These are phyloP conservation scores for Streptanthus diversifolius DNA, from an alignment of 345 rosid species.

Conservation along the genomic window DNA sequence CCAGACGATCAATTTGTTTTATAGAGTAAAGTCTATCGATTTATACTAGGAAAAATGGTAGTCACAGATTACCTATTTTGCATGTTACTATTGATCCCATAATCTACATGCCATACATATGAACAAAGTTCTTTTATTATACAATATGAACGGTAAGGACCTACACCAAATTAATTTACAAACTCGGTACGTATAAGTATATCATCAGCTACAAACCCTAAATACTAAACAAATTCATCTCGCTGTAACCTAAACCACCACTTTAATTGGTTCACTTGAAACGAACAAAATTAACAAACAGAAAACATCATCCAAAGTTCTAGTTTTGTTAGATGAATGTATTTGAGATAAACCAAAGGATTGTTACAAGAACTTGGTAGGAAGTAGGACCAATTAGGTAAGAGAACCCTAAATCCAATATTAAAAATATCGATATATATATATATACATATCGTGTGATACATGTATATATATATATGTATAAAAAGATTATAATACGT, in stretches of 20 bases:
- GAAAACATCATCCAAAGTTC: neutral
- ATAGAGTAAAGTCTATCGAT: neutral
- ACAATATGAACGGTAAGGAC: neutral
- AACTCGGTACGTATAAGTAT: neutral
- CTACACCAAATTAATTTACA: neutral
- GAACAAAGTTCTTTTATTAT: neutral
- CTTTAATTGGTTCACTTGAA: neutral
- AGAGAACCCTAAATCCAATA: constrained; percentile 13
- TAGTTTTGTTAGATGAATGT: neutral
- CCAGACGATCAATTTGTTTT: neutral
- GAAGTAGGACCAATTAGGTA: constrained; percentile 20
- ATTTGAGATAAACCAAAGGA: constrained; percentile 8
- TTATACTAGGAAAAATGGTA: neutral
- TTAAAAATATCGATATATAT: neutral
- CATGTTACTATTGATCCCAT: neutral
- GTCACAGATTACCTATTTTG: neutral
- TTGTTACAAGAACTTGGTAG: constrained; percentile 2
- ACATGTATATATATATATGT: neutral
- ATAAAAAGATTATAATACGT: constrained; percentile 1
- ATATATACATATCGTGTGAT: neutral
- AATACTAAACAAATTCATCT: neutral
- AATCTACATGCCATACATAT: neutral
- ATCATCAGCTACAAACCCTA: constrained; percentile 5
- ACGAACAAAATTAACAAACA: neutral
- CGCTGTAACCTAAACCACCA: neutral